phyloP scores from a whole-genome alignment of 345 rosid genomes.

The Populus ilicifolia region DNA sequence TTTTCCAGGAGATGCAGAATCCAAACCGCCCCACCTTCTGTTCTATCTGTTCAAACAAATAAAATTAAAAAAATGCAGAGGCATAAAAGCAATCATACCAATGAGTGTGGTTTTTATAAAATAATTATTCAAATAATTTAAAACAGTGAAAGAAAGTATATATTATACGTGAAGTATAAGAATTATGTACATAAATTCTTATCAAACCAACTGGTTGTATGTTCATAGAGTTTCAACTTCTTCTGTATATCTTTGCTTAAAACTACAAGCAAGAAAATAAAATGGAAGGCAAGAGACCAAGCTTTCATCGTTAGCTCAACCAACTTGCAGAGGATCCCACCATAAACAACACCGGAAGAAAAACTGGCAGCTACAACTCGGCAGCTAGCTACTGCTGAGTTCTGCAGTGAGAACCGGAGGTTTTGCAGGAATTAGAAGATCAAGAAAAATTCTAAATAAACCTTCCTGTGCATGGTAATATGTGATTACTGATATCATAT shows the following conservation, averaged over 20 bases:
- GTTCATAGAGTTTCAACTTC: too few relatives aligned
- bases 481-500: background rate
- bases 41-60: too few relatives aligned
- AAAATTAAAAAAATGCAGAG: too few relatives aligned
- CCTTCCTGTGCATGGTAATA: background rate
- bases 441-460: background rate
- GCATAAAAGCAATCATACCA: too few relatives aligned
- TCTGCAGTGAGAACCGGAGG: background rate
- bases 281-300: background rate
- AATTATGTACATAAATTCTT: too few relatives aligned
- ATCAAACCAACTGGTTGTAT: too few relatives aligned
- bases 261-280: background rate
- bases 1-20: too few relatives aligned
- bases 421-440: background rate
- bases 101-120: too few relatives aligned
- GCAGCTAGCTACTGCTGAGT: background rate
- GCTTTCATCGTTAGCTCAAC: constrained; percentile 30
- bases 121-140: too few relatives aligned
- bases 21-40: too few relatives aligned
- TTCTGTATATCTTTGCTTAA: background rate
- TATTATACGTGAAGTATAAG: too few relatives aligned
- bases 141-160: too few relatives aligned
- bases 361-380: background rate
- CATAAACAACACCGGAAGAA: background rate
- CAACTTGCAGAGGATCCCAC: background rate